Evolutionary conservation across 768 basidiomycete genomes (phyloP), one percentile per base, ranked within the genome.

Genomic region (Leccinellum rugosiceps): DNA sequence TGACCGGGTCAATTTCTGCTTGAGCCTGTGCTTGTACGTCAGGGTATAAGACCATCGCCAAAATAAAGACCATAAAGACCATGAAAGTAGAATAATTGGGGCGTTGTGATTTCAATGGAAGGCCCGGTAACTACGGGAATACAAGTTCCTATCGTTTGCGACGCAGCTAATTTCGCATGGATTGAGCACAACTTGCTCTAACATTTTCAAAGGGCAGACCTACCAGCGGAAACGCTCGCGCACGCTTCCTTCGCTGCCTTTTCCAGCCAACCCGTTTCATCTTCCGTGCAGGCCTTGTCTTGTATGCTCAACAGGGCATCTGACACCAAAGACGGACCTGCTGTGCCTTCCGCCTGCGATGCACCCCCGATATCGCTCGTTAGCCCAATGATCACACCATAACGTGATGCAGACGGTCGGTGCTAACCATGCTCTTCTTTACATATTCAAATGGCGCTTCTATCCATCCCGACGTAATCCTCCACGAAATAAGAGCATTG

Each of bases 41-140:
- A 28, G 28, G 28, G 53, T 47, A 59, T 32, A 69, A 34, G 32
- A 69, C 49, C 67, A 69, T 65, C 21, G 46, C 67, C 50, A 67
- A 57, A 25, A 67, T 25, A 51, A 71, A 69, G n/a, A 53, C 53
- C 51, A 67, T 25, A 51, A 71, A 69, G n/a, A 53, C 53, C 51
- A 55, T 50, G 19, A 65, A 32, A 17, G 58, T 61, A 25, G 64
- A 70, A 6, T 9, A 60, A 10, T 68, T 51, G 13, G 28, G 28
- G 28, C 6, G 6, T 3, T 7, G 28, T 28, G 28, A 28, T 7
- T 6, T 28, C 28, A 28, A 6, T 28, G 6, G 28, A 28, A 28
- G 28, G 28, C 28, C 28, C 6, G 3, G 5, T 28, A 28, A 7
- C 1, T 28, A 7, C 6, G 28, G 28, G 6, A 28, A 28, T 28